Evolutionary conservation across 768 basidiomycete genomes (phyloP), one percentile per base, ranked within the genome.

Genomic region (Macrocybe gigantea): DNA sequence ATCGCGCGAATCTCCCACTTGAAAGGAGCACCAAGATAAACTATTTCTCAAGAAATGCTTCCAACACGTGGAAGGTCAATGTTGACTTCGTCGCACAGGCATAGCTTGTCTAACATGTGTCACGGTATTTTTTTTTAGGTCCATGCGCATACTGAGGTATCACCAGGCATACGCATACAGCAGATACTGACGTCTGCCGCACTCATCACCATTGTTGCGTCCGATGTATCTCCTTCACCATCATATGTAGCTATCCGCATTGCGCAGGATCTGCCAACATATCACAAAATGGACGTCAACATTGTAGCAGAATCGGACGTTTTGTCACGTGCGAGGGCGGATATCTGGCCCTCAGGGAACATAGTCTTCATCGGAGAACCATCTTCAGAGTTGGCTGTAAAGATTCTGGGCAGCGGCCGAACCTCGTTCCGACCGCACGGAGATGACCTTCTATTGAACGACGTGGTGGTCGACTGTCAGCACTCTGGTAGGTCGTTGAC

Each of bases 231-330:
- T 5, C 57, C 59, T 1, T 56, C 60, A n/a, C 72, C 74, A 31
- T 57, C 77, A 7, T 78, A 77, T 0, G 62, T 81, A 2, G 90
- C 87, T 2, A 60, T 74, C 8, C 73, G 91, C 9, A 65, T 93
- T 15, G 80, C 84, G 2, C 80, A 90, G 58, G 77, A 80, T 51
- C 66, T 93, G 12, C 65, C 78, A 32, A 56, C 79, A 0, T 90
- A 85, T 63, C 85, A 89, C 58, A 73, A 78, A 49, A 61, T 93
- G 14, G 89, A 92, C 51, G 61, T 78, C 0, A 74, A 80, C 41
- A 80, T 94, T 38, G 54, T 82, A 43, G 53, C 60, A 33, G 74
- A 74, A 52, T 47, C 60, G 3, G 72, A 75, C 52, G 73, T 69
- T 7, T 51, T 53, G 22, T 38, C 34, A 34, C 51, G 42, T 49